Evolutionary conservation across 2,329 filamentous ascomycete species (phyloP).

Genomic region (Aspergillus sp.): DNA sequence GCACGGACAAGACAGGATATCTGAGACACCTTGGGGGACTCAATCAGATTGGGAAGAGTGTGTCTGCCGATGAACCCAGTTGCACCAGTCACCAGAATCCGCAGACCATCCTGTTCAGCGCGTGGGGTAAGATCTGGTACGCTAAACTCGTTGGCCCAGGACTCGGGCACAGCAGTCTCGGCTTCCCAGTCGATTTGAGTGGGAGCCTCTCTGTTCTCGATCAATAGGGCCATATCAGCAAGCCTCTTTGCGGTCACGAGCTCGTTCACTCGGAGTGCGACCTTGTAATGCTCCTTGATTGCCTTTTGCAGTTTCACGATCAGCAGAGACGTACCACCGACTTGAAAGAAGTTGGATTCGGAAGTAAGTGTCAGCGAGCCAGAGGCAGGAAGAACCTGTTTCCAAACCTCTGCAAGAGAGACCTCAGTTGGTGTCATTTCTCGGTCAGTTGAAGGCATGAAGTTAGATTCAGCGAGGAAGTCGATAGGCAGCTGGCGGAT

Average conservation of each 20-base stretch:
- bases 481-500: slow-evolving; percentile 6
- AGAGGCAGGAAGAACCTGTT: slow-evolving; percentile 7
- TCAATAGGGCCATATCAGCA: slow-evolving; percentile 3
- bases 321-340: slow-evolving; percentile 33
- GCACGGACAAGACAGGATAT: slow-evolving; percentile 2
- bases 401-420: slow-evolving; percentile 17
- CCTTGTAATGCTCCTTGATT: slow-evolving; percentile 17
- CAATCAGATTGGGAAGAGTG: neutral
- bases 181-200: slow-evolving; percentile 5
- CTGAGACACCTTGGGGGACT: neutral
- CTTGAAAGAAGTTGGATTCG: slow-evolving; percentile 25
- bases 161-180: slow-evolving; percentile 2
- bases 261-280: slow-evolving; percentile 13
- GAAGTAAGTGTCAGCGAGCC: neutral
- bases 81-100: slow-evolving; percentile 1
- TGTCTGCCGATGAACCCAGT: slow-evolving; percentile 1
- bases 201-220: neutral
- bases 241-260: slow-evolving; percentile 19
- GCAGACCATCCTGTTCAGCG: neutral
- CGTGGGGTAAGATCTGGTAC: neutral
- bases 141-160: neutral
- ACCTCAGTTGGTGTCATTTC: slow-evolving; percentile 6
- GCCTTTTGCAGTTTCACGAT: slow-evolving; percentile 22
- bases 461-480: slow-evolving; percentile 11
- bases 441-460: neutral